These are phyloP conservation scores for Chrysanthemum lavandulifolium DNA, from an alignment of 129 eudicot species.

Conservation along the genomic window DNA sequence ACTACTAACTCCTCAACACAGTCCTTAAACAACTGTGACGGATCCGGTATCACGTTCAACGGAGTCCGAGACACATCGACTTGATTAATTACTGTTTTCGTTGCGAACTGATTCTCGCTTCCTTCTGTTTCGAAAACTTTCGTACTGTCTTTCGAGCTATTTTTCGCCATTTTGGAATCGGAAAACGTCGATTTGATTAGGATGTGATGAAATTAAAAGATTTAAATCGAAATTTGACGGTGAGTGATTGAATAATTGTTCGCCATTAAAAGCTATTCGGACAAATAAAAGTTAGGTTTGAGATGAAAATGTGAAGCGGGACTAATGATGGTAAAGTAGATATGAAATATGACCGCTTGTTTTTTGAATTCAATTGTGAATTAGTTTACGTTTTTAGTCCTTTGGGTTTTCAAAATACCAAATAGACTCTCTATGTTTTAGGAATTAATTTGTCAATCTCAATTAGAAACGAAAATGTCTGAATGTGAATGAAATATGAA, in stretches of 20 bases:
- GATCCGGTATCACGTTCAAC: conserved; percentile 63
- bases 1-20: conserved; percentile 20
- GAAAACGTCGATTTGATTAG: background rate
- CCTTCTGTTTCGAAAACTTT: conserved; percentile 12
- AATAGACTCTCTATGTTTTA: no score
- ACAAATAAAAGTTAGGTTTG: conserved; percentile 15
- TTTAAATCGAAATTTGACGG: background rate
- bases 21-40: conserved; percentile 47
- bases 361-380: conserved; percentile 27
- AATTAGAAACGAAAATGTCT: no score
- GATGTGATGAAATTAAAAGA: background rate
- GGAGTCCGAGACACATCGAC: conserved; percentile 45
- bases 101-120: conserved; percentile 41
- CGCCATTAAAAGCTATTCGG: conserved; percentile 21
- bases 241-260: conserved; percentile 2
- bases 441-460: no score
- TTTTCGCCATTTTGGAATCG: conserved; percentile 32
- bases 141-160: conserved; percentile 9
- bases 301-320: conserved; percentile 19
- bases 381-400: conserved; percentile 14
- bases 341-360: conserved; percentile 23
- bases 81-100: conserved; percentile 11
- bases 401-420: background rate
- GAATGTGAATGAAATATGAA: no score
- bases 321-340: conserved; percentile 16